Conservation (phyloP, 2,329 filamentous ascomycete species). For the Aspergillus ustus region DNA sequence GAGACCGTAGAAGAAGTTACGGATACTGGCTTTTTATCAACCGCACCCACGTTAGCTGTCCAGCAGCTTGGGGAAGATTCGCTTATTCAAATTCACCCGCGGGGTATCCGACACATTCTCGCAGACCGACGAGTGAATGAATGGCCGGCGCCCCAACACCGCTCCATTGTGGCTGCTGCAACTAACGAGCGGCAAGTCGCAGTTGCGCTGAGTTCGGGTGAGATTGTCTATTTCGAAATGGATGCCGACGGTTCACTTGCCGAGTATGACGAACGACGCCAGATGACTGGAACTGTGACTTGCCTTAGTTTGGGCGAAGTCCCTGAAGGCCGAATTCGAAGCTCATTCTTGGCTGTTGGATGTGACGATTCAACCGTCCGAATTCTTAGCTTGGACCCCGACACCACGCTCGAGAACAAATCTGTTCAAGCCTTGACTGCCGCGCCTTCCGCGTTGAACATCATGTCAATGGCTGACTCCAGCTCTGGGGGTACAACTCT, state of each 20-base stretch:
- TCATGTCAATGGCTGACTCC: constrained; percentile 95
- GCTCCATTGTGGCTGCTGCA: constrained; percentile 91
- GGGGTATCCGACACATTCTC: constrained; percentile 89
- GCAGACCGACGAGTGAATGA: constrained; percentile 80
- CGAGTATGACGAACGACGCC: constrained; percentile 92
- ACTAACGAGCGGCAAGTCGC: constrained; percentile 94
- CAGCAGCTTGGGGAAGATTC: constrained; percentile 94
- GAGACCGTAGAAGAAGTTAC: constrained; percentile 96
- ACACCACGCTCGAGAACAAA: constrained; percentile 88
- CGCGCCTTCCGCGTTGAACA: constrained; percentile 82
- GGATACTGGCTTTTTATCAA: constrained; percentile 88
- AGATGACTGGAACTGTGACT: constrained; percentile 94
- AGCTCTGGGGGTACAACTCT: constrained; percentile 85
- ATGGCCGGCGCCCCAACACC: constrained; percentile 90
- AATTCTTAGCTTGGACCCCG: constrained; percentile 85
- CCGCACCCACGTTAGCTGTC: constrained; percentile 86
- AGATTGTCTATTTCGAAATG: constrained; percentile 98
- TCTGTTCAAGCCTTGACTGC: constrained; percentile 93
- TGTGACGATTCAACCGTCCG: constrained; percentile 97
- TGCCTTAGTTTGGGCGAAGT: constrained; percentile 93
- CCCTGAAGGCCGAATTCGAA: constrained; percentile 84
- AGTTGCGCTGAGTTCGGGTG: constrained; percentile 90
- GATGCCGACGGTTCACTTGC: constrained; percentile 87
- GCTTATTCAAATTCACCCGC: constrained; percentile 92
- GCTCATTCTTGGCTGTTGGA: constrained; percentile 91